phyloP scores from a whole-genome alignment of 2,329 filamentous ascomycete genomes.

The Colletotrichum limetticola region DNA sequence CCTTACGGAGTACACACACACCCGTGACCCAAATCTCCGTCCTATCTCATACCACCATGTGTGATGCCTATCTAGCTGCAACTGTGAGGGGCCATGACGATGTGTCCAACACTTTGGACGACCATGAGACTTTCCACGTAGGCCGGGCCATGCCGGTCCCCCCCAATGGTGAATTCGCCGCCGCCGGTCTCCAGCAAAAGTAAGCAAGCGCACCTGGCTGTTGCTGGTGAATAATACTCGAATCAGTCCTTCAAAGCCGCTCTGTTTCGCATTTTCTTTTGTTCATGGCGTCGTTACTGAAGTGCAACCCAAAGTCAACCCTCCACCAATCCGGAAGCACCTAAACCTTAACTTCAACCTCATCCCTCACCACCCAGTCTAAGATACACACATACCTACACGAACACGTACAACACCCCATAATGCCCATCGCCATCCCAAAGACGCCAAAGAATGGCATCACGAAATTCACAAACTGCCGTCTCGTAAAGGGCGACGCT shows the following conservation, averaged over 20 bases:
- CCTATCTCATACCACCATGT: constrained; percentile 35
- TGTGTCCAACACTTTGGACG: constrained; percentile 8
- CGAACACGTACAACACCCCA: background rate
- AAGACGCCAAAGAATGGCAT: constrained; percentile 63
- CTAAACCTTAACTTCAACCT: background rate
- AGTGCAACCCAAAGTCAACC: constrained; percentile 1
- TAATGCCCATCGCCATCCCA: constrained; percentile 60
- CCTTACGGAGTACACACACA: background rate
- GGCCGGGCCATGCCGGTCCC: constrained; percentile 31
- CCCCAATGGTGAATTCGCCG: constrained; percentile 15
- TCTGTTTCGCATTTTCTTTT: background rate
- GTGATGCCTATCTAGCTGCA: constrained; percentile 17
- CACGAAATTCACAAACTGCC: constrained; percentile 91
- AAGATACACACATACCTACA: constrained; percentile 33
- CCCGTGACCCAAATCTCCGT: background rate
- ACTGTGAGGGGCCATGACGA: constrained; percentile 34
- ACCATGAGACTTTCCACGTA: constrained; percentile 22
- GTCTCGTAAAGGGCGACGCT: constrained; percentile 73
- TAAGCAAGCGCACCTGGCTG: background rate
- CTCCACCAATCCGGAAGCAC: constrained; percentile 31
- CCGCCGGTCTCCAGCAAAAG: constrained; percentile 3
- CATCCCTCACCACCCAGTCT: constrained; percentile 38
- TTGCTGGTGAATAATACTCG: constrained; percentile 24
- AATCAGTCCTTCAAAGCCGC: constrained; percentile 9
- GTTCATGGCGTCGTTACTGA: constrained; percentile 33